phyloP scores from a whole-genome alignment of 768 basidiomycete genomes.

The Pisolithus sp. region DNA sequence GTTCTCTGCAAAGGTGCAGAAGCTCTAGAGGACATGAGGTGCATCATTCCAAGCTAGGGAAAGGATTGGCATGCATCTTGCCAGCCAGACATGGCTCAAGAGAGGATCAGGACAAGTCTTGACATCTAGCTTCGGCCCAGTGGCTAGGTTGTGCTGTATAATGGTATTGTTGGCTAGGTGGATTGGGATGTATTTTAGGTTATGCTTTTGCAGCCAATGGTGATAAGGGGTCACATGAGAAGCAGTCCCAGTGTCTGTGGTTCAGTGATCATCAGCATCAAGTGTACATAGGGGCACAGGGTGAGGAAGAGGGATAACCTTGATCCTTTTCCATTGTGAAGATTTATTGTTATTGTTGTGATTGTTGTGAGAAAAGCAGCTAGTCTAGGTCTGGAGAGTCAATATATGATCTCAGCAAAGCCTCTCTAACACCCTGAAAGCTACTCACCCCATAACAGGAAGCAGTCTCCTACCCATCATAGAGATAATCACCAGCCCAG shows the following conservation, averaged over 20 bases:
- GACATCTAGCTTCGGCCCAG: conserved; percentile 6
- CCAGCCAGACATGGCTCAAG: conserved; percentile 15
- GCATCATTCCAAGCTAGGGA: conserved; percentile 7
- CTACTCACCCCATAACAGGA: no score
- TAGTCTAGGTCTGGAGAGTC: no score
- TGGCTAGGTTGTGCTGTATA: no score
- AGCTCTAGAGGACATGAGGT: conserved; percentile 11
- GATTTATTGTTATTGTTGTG: no score
- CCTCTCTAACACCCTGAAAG: no score
- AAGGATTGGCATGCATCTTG: conserved; percentile 17
- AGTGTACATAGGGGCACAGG: neutral
- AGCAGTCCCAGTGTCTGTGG: conserved; percentile 29
- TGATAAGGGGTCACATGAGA: conserved; percentile 29
- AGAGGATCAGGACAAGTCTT: conserved; percentile 17
- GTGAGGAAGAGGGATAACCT: neutral
- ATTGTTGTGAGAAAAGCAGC: no score
- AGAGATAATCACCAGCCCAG: no score
- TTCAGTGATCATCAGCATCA: conserved; percentile 16
- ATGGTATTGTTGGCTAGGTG: no score
- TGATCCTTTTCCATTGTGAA: no score
- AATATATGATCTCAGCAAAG: no score
- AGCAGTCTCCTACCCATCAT: no score
- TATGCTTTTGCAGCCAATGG: neutral
- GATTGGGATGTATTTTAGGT: no score
- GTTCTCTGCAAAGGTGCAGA: conserved; percentile 25